Evolutionary conservation across 2,329 filamentous ascomycete species (phyloP), one percentile per base, ranked within the genome.

Genomic region (Colletotrichum karsti): DNA sequence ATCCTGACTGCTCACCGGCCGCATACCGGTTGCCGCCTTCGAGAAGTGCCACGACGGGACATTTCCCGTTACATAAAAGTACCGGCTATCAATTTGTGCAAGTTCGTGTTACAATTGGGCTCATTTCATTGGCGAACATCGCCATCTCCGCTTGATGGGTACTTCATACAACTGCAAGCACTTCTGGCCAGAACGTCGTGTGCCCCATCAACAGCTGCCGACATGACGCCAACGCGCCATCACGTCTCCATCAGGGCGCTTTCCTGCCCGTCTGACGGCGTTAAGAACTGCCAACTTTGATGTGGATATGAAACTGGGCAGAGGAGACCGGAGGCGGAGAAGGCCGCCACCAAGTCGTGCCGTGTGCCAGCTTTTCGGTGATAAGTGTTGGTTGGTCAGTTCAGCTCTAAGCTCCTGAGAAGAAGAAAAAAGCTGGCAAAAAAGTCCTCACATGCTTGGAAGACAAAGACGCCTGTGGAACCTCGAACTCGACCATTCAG

Each of bases 221-320:
- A 46, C 59, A 67, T 67, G 63, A 67, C 63, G 63, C 63, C 63
- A 63, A 46, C 42, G 18, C 58, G 30, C 42, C 63, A 51, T 67
- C 59, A 67, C 33, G 63, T 20, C 18, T 37, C 63, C 63, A 44
- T 41, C 58, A 26, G 20, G 7, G 46, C n/a, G 4, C n/a, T 24
- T 54, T 56, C 50, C 39, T 33, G 39, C 58, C 42, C 41, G 39
- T 22, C 39, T 42, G 26, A 55, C 30, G 50, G 50, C 28, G 50
- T 53, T 41, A 13, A 28, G 22, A 26, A 33, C 55, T 58, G 55
- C 15, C 46, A 28, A 35, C 10, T 35, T 10, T 2, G 9, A 35
- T 13, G 13, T 12, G 55, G 35, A 51, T 28, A 54, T 28, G 54
- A 18, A 48, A 37, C 41, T 46, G 55, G 41, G 51, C 51, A 55